Base-by-base conservation (phyloP, 2,329 filamentous ascomycete species). In the Cordyceps javanica region DNA sequence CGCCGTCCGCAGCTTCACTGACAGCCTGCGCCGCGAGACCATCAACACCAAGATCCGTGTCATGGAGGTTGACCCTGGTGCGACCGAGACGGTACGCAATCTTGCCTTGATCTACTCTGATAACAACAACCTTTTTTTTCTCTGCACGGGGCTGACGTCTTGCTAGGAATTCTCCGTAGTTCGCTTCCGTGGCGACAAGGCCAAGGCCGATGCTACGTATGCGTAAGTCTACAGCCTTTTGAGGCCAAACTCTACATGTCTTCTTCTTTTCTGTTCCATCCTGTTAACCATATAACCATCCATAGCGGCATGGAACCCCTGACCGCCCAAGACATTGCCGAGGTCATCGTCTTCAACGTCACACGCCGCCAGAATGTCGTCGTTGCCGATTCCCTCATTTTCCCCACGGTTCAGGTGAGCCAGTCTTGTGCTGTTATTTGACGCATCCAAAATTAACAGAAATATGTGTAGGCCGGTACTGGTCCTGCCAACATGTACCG, bases 161-260 rank as follows among this genome's bases (percentile, higher is more conserved):
- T n/a, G n/a, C n/a, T n/a, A 86, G 83, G 90, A 97, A 70, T 96
- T 97, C 74, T 93, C 89, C 2, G 78, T 96, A 19, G 89, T 96
- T 42, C 81, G 92, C 60, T 96, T 94, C 72, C 86, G 90, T 62
- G 92, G 92, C 5, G 92, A 97, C 71, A 92, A 92, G 78, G 70
- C 80, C 60, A 96, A 96, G 78, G 92, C 92, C 5, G 89, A 94
- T 76, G 89, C 90, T 52, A 91, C 96, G 55, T 96, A 96, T 72
- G 85, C 86, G 86, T 88, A 74, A 73, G 84, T 75, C 38, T n/a
- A n/a, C 4, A 7, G 32, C 36, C 36, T 58, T 50, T 7, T 39
- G 28, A 42, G 57, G 62, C 52, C 63, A 45, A 45, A n/a, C n/a
- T n/a, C n/a, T n/a, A n/a, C n/a, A n/a, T n/a, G n/a, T n/a, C n/a